Evolutionary conservation across 495 filamentous ascomycete genomes (phyloP).

Genomic region (Penicillium coprophilum): DNA sequence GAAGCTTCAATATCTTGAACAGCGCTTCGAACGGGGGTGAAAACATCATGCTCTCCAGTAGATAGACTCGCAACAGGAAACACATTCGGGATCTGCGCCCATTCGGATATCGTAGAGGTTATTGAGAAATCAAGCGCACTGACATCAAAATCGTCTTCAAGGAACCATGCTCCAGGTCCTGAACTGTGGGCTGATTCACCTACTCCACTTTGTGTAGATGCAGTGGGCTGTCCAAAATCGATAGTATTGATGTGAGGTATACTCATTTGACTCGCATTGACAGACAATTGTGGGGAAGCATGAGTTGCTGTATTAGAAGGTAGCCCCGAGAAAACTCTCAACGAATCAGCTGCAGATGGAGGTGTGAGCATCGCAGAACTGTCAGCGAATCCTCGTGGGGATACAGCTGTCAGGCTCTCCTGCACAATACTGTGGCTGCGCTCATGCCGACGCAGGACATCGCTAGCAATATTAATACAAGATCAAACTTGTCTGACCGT

Average conservation of each 20-base stretch:
- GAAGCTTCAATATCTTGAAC: neutral
- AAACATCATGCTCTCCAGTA: neutral
- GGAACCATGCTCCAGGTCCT: slow-evolving; percentile 23
- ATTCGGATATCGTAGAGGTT: slow-evolving; percentile 27
- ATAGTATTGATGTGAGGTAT: neutral
- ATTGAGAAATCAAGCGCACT: slow-evolving; percentile 26
- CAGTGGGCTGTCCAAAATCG: neutral
- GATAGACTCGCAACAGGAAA: neutral
- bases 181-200: slow-evolving; percentile 2
- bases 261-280: neutral
- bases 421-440: slow-evolving; percentile 16
- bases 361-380: slow-evolving; percentile 6
- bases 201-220: neutral
- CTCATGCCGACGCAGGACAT: slow-evolving; percentile 30
- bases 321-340: neutral
- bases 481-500: neutral
- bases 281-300: neutral
- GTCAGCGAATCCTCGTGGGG: neutral
- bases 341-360: neutral
- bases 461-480: slow-evolving; percentile 12
- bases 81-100: slow-evolving; percentile 22
- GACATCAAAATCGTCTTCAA: slow-evolving; percentile 29
- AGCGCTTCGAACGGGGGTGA: slow-evolving; percentile 9
- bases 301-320: neutral
- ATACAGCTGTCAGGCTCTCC: neutral